Base-by-base conservation (phyloP, 345 rosid species). In the Dipteronia dyeriana region DNA sequence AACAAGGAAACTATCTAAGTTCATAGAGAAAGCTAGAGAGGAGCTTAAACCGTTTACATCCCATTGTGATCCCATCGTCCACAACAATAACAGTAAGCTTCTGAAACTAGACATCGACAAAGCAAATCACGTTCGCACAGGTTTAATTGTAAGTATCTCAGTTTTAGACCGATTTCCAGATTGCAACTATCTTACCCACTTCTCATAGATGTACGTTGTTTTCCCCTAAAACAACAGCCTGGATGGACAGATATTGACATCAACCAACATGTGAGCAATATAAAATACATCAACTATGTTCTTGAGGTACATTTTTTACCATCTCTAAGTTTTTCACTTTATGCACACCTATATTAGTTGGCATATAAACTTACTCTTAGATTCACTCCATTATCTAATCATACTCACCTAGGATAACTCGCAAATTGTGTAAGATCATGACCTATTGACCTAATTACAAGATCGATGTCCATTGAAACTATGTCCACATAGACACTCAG, bases 1-100 rank as follows among this genome's bases (percentile, higher is more conserved):
- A 66, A 84, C 84, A 31, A 76, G 86, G 67, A 78, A 25, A 25
- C 25, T 81, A 9, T 70, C 77, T 0, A 84, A 74, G 73, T 26
- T 70, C 22, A 8, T 41, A 7, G 65, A 76, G 3, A 79, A 81
- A 79, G 57, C 75, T 1, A 69, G 54, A 25, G 47, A 41, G 16
- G 85, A 84, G 25, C 1, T 81, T 1, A 29, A 16, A 14, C 85
- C 83, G 39, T 54, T 20, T 45, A 3, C 61, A 23, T 51, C 45
- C 68, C 31, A 70, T 8, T 16, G 70, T 29, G 65, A 31, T 34
- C 67, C 85, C 53, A 23, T 76, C 41, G 11, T 76, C 5, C 25
- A 54, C 2, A 70, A 66, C 1, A 56, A 51, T 61, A 14, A 34
- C 34, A 51, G n/a, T 17, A 79, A 60, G 29, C 17, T 74, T 2